These are phyloP conservation scores for Pisolithus marmoratus DNA, from an alignment of 768 basidiomycete species.

Conservation along the genomic window DNA sequence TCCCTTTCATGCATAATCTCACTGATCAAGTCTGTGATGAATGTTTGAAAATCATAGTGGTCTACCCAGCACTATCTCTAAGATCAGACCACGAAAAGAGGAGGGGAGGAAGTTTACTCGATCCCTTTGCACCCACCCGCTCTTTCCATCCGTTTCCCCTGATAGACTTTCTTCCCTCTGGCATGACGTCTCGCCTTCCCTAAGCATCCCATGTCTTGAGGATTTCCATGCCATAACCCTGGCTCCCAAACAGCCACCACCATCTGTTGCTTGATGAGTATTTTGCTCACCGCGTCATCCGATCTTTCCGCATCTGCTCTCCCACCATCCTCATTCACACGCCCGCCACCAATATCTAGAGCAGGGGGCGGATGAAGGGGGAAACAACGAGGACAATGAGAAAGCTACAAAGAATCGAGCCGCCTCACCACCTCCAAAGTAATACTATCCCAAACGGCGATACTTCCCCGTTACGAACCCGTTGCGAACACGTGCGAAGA, in stretches of 20 bases:
- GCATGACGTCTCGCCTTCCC: slow-evolving; percentile 20
- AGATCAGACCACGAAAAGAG: not conserved
- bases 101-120: slow-evolving; percentile 34
- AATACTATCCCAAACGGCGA: slow-evolving; percentile 61
- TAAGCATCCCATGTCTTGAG: slow-evolving; percentile 31
- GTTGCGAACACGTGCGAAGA: slow-evolving; percentile 55
- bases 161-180: slow-evolving; percentile 28
- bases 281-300: slow-evolving; percentile 45
- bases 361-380: no score
- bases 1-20: slow-evolving; percentile 48
- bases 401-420: no score
- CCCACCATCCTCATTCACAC: no score
- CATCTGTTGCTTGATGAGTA: slow-evolving; percentile 49
- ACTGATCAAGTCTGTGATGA: slow-evolving; percentile 53
- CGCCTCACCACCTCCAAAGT: slow-evolving; percentile 52
- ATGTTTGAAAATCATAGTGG: slow-evolving; percentile 56
- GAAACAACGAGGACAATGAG: no score
- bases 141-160: slow-evolving; percentile 21
- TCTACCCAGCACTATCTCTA: slow-evolving; percentile 32
- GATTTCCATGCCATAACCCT: slow-evolving; percentile 66
- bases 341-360: no score
- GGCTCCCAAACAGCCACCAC: slow-evolving; percentile 55
- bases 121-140: slow-evolving; percentile 33
- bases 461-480: slow-evolving; percentile 58
- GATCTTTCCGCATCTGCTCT: slow-evolving; percentile 20